A percentile compares a stretch with the other conserved stretches of the same genome.
Evolutionary conservation across 2,329 filamentous ascomycete genomes (phyloP).

Genomic region (Claviceps spartinae): DNA sequence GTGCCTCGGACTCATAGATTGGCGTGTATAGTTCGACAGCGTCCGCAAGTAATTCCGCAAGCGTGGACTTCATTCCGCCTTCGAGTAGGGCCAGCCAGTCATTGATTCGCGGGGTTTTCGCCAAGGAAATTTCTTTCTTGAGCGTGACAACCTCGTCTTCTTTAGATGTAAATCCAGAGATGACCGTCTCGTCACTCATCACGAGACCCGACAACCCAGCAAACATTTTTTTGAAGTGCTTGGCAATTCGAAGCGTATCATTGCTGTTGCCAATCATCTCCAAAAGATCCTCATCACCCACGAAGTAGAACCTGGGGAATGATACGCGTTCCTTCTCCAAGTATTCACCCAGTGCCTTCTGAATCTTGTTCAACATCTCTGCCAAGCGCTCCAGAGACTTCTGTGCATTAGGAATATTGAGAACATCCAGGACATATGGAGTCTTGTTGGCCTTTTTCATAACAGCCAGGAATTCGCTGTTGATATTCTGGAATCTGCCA

Average conservation of each 20-base stretch:
- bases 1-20: slow-evolving; percentile 57
- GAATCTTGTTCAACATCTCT: slow-evolving; percentile 97
- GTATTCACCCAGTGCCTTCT: slow-evolving; percentile 96
- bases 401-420: slow-evolving; percentile 90
- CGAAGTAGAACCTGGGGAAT: slow-evolving; percentile 98
- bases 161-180: slow-evolving; percentile 87
- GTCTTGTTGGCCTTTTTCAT: slow-evolving; percentile 99
- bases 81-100: slow-evolving; percentile 96
- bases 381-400: slow-evolving; percentile 90
- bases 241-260: slow-evolving; percentile 87
- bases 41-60: slow-evolving; percentile 81
- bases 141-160: slow-evolving; percentile 81
- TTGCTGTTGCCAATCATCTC: slow-evolving; percentile 99
- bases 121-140: slow-evolving; percentile 81
- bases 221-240: slow-evolving; percentile 99
- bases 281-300: slow-evolving; percentile 92
- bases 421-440: slow-evolving; percentile 86
- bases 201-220: slow-evolving; percentile 81
- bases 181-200: slow-evolving; percentile 76
- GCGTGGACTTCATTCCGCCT: slow-evolving; percentile 81
- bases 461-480: slow-evolving; percentile 94
- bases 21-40: slow-evolving; percentile 71
- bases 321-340: slow-evolving; percentile 94
- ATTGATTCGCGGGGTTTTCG: slow-evolving; percentile 93
- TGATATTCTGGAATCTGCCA: slow-evolving; percentile 96